Percentiles rank a stretch among this genome's conserved stretches.
Conservation (phyloP, 2,329 filamentous ascomycete genomes). For the Aureobasidium mangrovei region DNA sequence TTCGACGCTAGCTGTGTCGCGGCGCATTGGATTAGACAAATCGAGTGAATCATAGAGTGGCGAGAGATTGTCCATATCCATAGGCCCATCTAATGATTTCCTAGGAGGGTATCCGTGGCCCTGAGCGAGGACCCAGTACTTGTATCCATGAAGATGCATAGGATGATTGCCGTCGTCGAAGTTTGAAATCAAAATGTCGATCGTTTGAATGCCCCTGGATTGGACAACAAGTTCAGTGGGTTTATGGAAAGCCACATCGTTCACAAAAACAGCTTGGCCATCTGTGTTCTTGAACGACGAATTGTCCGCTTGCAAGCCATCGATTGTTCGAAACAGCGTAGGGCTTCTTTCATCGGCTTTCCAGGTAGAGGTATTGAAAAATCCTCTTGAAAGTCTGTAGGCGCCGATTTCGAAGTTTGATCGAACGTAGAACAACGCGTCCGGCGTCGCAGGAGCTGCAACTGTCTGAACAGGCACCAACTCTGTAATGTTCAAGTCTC, state of each 20-base stretch:
- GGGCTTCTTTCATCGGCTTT: slow-evolving; percentile 41
- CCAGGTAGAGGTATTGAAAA: slow-evolving; percentile 50
- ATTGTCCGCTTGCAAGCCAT: slow-evolving; percentile 32
- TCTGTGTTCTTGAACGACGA: slow-evolving; percentile 18
- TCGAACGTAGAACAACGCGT: slow-evolving; percentile 46
- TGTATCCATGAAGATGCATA: slow-evolving; percentile 30
- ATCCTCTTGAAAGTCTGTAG: slow-evolving; percentile 50
- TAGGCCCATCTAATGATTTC: slow-evolving; percentile 18
- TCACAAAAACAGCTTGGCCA: slow-evolving; percentile 21
- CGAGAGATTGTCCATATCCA: slow-evolving; percentile 21
- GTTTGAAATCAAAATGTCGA: slow-evolving; percentile 30
- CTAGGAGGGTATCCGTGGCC: slow-evolving; percentile 28
- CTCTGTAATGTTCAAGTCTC: slow-evolving; percentile 41
- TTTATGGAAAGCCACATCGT: slow-evolving; percentile 24
- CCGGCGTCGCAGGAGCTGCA: slow-evolving; percentile 38
- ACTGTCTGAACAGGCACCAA: slow-evolving; percentile 38
- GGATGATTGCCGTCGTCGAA: slow-evolving; percentile 30
- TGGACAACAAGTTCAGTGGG: slow-evolving; percentile 29
- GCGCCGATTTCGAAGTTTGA: slow-evolving; percentile 52
- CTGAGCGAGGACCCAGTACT: slow-evolving; percentile 29
- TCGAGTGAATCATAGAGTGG: slow-evolving; percentile 29
- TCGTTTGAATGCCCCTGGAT: slow-evolving; percentile 27
- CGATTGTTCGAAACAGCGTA: slow-evolving; percentile 42
- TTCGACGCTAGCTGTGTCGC: slow-evolving; percentile 47
- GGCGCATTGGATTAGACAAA: slow-evolving; percentile 36